phyloP scores from a whole-genome alignment of 345 rosid species.

The Linum tenue region DNA sequence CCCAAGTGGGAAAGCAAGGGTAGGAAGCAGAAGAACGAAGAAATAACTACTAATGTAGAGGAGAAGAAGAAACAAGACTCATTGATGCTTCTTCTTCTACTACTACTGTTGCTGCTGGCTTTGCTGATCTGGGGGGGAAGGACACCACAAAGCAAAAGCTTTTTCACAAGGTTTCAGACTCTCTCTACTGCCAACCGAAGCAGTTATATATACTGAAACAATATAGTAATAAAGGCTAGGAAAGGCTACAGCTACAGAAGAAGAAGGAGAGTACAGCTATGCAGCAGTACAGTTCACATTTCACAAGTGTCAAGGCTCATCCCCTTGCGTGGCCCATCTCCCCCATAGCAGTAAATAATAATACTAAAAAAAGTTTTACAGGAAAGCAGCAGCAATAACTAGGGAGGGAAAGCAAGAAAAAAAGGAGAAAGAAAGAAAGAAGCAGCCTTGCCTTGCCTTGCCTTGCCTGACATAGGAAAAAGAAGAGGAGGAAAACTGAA shows the following conservation, averaged over 20 bases:
- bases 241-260: not conserved
- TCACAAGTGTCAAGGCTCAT: slow-evolving; percentile 8
- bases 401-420: not conserved
- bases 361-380: not conserved
- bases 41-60: not conserved
- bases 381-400: not conserved
- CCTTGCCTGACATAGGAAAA: not conserved
- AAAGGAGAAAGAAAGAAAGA: not conserved
- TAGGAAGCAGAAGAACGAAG: not conserved
- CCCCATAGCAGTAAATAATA: not conserved
- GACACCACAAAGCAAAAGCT: not conserved
- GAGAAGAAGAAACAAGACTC: not conserved
- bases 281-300: not conserved
- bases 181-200: not conserved
- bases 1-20: not conserved
- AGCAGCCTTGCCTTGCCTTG: not conserved
- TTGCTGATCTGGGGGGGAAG: not conserved
- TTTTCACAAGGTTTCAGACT: not conserved
- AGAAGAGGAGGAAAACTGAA: not conserved
- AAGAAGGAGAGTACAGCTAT: not conserved
- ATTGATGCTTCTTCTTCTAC: not conserved
- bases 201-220: not conserved
- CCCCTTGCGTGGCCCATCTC: not conserved
- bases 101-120: too few species aligned
- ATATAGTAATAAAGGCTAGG: too few species aligned